These are phyloP conservation scores for Candida schatavii DNA, from an alignment of 805 yeast genomes.

Conservation along the genomic window DNA sequence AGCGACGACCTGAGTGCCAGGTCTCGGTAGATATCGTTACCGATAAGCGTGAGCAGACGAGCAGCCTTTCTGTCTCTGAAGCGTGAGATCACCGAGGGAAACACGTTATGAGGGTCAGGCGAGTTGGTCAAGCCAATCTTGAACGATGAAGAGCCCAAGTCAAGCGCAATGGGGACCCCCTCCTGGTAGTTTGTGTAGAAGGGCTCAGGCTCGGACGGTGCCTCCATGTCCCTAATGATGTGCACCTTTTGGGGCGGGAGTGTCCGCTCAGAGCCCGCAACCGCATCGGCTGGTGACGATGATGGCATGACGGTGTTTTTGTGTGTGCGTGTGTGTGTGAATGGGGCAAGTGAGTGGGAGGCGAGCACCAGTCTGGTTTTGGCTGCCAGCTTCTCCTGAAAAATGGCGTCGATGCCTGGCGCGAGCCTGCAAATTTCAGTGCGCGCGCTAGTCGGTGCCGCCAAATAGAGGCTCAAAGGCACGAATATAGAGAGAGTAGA, in stretches of 20 bases:
- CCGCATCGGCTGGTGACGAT: no score
- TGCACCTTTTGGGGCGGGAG: constrained; percentile 42
- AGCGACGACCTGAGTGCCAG: constrained; percentile 64
- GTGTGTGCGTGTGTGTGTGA: no score
- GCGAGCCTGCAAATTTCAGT: no score
- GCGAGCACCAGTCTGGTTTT: no score
- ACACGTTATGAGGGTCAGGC: constrained; percentile 53
- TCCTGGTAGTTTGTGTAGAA: constrained; percentile 46
- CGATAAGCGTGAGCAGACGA: constrained; percentile 66
- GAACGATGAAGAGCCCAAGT: constrained; percentile 67
- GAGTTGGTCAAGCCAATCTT: constrained; percentile 58
- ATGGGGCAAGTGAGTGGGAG: no score
- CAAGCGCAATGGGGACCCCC: constrained; percentile 80
- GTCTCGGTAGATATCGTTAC: constrained; percentile 78
- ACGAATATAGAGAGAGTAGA: no score
- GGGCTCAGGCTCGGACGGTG: constrained; percentile 42
- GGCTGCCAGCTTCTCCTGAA: no score
- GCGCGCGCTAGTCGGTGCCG: no score
- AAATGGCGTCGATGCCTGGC: no score
- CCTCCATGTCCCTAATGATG: constrained; percentile 39
- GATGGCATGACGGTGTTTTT: no score
- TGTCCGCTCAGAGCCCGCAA: no score
- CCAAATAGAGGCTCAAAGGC: no score
- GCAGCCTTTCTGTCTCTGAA: constrained; percentile 75
- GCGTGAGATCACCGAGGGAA: constrained; percentile 67